Percentiles rank a stretch among this genome's conserved stretches.
Conservation (phyloP, 1,284 basidiomycete species). For the Thelephora terrestris region DNA sequence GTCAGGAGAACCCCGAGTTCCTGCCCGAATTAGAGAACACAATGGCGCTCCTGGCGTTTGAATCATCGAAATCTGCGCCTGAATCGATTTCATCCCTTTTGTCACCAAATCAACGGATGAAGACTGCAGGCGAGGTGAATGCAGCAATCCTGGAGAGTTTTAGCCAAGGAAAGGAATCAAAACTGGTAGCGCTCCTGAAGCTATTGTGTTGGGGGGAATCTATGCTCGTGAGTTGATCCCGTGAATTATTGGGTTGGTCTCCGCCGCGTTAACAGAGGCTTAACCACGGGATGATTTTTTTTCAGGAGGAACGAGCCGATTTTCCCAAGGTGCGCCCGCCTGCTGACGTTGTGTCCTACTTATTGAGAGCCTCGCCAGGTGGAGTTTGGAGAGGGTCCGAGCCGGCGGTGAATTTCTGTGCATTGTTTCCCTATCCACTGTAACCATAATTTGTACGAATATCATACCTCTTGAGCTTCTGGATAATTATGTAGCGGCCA, state of each 20-base stretch:
- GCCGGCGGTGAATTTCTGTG: neutral
- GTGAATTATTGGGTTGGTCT: too few species aligned
- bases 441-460: too few species aligned
- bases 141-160: constrained; percentile 88
- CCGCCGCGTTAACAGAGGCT: too few species aligned
- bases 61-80: constrained; percentile 54
- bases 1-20: constrained; percentile 92
- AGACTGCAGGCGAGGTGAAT: constrained; percentile 92
- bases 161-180: constrained; percentile 88
- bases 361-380: neutral
- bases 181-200: constrained; percentile 78
- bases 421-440: neutral
- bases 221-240: constrained; percentile 32
- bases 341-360: neutral
- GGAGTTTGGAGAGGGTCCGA: neutral
- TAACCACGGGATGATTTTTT: too few species aligned
- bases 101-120: constrained; percentile 79
- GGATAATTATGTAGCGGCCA: too few species aligned
- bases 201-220: constrained; percentile 85
- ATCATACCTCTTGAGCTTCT: too few species aligned
- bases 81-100: constrained; percentile 68
- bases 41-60: constrained; percentile 93
- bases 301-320: constrained; percentile 50
- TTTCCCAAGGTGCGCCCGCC: constrained; percentile 52
- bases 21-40: constrained; percentile 87